Base-by-base conservation (phyloP, 2,329 filamentous ascomycete genomes). In the Metarhizium rileyi region DNA sequence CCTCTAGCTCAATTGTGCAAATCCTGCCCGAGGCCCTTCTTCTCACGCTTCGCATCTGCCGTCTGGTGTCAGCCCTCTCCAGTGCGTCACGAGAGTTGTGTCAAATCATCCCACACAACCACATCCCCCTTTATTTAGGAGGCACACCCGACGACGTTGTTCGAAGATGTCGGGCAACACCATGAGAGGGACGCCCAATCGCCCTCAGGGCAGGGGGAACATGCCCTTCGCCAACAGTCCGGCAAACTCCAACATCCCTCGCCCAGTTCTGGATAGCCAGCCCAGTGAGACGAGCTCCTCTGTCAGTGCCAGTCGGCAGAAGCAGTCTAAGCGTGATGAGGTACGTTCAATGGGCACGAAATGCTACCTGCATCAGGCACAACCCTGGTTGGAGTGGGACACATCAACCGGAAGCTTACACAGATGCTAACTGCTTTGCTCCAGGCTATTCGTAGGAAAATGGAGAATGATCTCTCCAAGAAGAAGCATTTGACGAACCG, bases 251-350 rank as follows among this genome's bases (percentile, higher is more conserved):
- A 76, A 71, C 62, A 90, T 90, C 63, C 86, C 85, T 59, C 78
- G 87, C 60, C 86, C 86, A 43, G 80, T 86, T 46, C 73, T 81
- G 55, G 86, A 90, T 46, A 67, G 67, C 52, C 70, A 76, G 57
- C 72, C 74, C 56, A 81, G 73, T 70, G 85, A 86, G 59, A 57
- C 69, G 50, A 70, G 65, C 56, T 87, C 88, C 49, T 83, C 86
- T 38, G 80, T 96, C 72, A 96, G 89, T 71, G 87, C 90, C 60
- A 97, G 91, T 70, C 83, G 93, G 64, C 87, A 93, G 69, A 96
- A 96, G 73, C 91, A 96, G 77, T 86, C 84, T 59, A 97, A 97
- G 74, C 84, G 90, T 70, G 93, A 98, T 84, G 93, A 98, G 86
- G 93, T 98, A 76, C 62, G 80, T 74, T 42, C 38, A 42, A 26